Percentiles rank a stretch among this genome's conserved stretches.
Evolutionary conservation across 2,329 filamentous ascomycete genomes (phyloP).

Genomic region (Nigrospora osmanthi): DNA sequence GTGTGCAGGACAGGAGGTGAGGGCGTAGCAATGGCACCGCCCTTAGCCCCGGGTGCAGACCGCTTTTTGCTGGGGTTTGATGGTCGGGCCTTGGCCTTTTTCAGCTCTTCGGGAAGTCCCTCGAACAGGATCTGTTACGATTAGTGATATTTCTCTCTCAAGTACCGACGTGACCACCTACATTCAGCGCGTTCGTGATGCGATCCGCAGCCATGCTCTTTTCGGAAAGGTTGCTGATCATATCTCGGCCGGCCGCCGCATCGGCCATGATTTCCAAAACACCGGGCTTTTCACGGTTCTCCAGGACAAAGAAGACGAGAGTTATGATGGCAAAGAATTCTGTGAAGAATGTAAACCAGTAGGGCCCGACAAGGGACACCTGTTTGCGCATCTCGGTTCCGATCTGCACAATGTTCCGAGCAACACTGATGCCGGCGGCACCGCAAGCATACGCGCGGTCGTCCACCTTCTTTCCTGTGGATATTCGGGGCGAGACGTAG

Average conservation of each 20-base stretch:
- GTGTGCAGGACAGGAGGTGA: constrained; percentile 19
- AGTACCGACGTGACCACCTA: constrained; percentile 32
- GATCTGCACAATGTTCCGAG: constrained; percentile 71
- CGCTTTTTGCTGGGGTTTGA: constrained; percentile 45
- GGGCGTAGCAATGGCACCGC: constrained; percentile 18
- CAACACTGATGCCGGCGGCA: constrained; percentile 53
- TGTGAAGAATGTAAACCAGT: constrained; percentile 82
- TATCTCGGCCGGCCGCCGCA: constrained; percentile 75
- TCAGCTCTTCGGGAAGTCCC: constrained; percentile 67
- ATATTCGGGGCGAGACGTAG: constrained; percentile 63
- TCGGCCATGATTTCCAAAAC: constrained; percentile 78
- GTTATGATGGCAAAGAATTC: constrained; percentile 77
- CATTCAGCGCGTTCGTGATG: constrained; percentile 70
- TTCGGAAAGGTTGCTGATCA: constrained; percentile 69
- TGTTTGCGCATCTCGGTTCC: constrained; percentile 70
- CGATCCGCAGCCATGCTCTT: constrained; percentile 85
- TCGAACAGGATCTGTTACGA: constrained; percentile 66
- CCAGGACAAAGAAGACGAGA: constrained; percentile 70
- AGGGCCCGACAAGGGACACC: constrained; percentile 68
- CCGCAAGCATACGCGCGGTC: constrained; percentile 72
- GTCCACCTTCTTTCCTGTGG: constrained; percentile 52
- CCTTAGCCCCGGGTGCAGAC: constrained; percentile 38
- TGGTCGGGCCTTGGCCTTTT: constrained; percentile 32
- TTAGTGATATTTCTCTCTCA: constrained; percentile 10
- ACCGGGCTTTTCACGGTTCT: constrained; percentile 69